These are phyloP conservation scores for Aaosphaeria arxii DNA, from an alignment of 2,329 filamentous ascomycete species.

Conservation along the genomic window DNA sequence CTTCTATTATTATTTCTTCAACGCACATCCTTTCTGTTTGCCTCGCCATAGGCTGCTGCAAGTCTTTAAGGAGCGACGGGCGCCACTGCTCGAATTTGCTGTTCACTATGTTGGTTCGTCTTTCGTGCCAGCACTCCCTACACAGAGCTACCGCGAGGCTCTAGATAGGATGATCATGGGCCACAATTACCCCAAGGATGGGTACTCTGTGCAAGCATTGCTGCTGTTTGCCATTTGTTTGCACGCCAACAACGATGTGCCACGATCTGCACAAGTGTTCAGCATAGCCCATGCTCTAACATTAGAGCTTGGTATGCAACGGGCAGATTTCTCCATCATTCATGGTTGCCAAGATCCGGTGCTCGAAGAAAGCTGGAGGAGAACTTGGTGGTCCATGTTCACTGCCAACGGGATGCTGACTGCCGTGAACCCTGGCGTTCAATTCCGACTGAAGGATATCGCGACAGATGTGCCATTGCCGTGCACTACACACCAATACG, in stretches of 20 bases:
- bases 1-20: conserved; percentile 51
- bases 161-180: conserved; percentile 29
- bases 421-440: conserved; percentile 70
- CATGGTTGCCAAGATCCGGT: conserved; percentile 64
- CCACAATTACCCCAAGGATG: conserved; percentile 30
- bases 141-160: conserved; percentile 43
- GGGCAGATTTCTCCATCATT: conserved; percentile 61
- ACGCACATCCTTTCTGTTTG: conserved; percentile 56
- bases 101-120: conserved; percentile 57
- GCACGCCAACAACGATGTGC: conserved; percentile 71
- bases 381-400: conserved; percentile 89
- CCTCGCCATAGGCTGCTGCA: conserved; percentile 42
- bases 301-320: conserved; percentile 73
- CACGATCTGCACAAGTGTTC: conserved; percentile 66
- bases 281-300: conserved; percentile 67
- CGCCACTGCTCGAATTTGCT: conserved; percentile 50
- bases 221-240: conserved; percentile 74
- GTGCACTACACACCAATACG: conserved; percentile 76
- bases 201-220: conserved; percentile 71
- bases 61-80: conserved; percentile 39
- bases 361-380: conserved; percentile 77
- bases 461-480: conserved; percentile 69
- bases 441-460: conserved; percentile 67
- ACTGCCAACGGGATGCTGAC: conserved; percentile 83
- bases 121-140: conserved; percentile 47